Evolutionary conservation across 768 basidiomycete species (phyloP).

Genomic region (Aureoboletus auriporus): DNA sequence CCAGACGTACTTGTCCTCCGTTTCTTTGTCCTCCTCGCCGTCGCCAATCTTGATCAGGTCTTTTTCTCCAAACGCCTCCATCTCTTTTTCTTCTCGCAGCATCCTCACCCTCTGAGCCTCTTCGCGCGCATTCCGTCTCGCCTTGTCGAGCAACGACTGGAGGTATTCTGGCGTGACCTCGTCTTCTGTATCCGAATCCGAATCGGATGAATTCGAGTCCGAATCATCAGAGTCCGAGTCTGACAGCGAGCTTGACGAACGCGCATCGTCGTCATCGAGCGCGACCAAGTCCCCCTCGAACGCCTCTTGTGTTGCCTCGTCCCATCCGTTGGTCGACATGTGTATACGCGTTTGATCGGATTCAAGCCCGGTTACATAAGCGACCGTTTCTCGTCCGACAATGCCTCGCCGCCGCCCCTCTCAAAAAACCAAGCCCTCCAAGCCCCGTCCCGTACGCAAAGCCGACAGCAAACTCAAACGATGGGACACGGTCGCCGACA

Average conservation of each 20-base stretch:
- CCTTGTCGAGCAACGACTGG: constrained; percentile 59
- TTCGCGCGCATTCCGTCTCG: constrained; percentile 47
- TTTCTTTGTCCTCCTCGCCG: constrained; percentile 25
- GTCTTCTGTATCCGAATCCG: constrained; percentile 34
- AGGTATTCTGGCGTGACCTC: constrained; percentile 58
- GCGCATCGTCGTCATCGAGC: constrained; percentile 1
- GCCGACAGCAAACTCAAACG: constrained; percentile 52
- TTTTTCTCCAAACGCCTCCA: constrained; percentile 41
- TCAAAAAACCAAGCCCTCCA: constrained; percentile 33
- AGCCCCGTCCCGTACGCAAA: constrained; percentile 47
- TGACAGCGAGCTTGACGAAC: neutral
- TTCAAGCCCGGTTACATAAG: constrained; percentile 17
- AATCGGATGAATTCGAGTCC: constrained; percentile 35
- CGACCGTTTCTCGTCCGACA: neutral
- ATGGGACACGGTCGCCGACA: constrained; percentile 66
- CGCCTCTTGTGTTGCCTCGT: constrained; percentile 5
- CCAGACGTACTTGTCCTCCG: constrained; percentile 29
- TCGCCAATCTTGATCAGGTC: constrained; percentile 48
- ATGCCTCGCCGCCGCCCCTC: constrained; percentile 47
- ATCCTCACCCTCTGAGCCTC: constrained; percentile 21
- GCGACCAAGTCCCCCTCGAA: neutral
- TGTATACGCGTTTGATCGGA: neutral
- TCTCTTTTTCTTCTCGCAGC: constrained; percentile 21
- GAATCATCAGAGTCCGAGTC: constrained; percentile 5
- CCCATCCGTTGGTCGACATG: neutral